These are phyloP conservation scores for Fistulinella cinereoalba DNA, from an alignment of 1,284 basidiomycete genomes.

Conservation along the genomic window DNA sequence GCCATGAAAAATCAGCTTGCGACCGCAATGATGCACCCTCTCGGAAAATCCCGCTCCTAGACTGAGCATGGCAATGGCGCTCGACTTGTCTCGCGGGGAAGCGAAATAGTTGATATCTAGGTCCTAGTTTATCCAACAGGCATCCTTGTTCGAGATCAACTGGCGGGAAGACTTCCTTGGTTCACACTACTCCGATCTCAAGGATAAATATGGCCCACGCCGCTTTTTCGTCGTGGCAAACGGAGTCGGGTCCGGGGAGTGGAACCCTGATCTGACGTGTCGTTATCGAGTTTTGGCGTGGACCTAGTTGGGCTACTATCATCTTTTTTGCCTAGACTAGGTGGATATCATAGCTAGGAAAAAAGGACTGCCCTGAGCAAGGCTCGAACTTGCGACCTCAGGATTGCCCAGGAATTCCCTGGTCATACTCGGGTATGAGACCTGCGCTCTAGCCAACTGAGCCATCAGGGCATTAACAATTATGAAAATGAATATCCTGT, in stretches of 20 bases:
- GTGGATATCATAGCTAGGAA: too few relatives aligned
- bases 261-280: slow-evolving; percentile 29
- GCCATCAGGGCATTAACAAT: slow-evolving; percentile 30
- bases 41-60: too few relatives aligned
- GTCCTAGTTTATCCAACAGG: too few relatives aligned
- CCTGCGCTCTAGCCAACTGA: slow-evolving; percentile 20
- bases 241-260: slow-evolving; percentile 45
- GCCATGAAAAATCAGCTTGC: too few relatives aligned
- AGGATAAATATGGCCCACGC: slow-evolving; percentile 42
- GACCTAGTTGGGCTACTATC: too few relatives aligned
- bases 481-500: too few relatives aligned
- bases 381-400: slow-evolving; percentile 62
- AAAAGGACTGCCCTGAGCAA: slow-evolving; percentile 39
- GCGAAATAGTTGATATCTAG: too few relatives aligned
- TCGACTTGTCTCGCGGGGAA: too few relatives aligned
- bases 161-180: slow-evolving; percentile 44
- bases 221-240: slow-evolving; percentile 44
- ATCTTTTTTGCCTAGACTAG: too few relatives aligned
- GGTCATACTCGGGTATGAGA: slow-evolving; percentile 35
- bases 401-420: slow-evolving; percentile 37
- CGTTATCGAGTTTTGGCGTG: slow-evolving; percentile 9
- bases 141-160: slow-evolving; percentile 38
- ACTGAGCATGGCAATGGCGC: too few relatives aligned
- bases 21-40: too few relatives aligned
- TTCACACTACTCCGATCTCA: slow-evolving; percentile 40